A percentile compares a stretch with the other conserved stretches of the same genome.
Evolutionary conservation across 2,329 filamentous ascomycete species (phyloP).

Genomic region (Fusarium udum): DNA sequence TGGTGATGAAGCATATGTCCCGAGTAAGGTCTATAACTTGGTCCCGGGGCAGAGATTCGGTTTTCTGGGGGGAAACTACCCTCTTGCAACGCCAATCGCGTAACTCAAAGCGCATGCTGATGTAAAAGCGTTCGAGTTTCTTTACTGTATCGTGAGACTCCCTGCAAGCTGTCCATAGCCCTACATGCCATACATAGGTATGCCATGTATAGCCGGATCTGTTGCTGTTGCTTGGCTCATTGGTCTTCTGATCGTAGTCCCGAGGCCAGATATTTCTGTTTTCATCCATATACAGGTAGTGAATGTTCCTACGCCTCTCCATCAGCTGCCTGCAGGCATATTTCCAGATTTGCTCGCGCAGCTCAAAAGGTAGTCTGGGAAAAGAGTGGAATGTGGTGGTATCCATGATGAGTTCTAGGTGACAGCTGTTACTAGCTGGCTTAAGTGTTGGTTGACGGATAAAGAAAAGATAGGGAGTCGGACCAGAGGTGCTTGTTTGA

Average conservation of each 20-base stretch:
- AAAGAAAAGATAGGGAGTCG: rapidly evolving
- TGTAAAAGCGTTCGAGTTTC: neutral
- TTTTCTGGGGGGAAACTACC: neutral
- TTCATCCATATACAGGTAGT: neutral
- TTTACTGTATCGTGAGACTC: neutral
- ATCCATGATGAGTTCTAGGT: neutral
- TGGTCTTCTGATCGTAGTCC: neutral
- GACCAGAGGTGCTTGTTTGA: rapidly evolving
- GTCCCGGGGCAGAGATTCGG: neutral
- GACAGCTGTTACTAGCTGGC: neutral
- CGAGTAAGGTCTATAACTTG: neutral
- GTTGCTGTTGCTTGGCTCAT: neutral
- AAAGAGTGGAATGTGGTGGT: neutral
- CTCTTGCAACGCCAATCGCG: neutral
- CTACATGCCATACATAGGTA: neutral
- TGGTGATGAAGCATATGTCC: neutral
- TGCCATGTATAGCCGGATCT: neutral
- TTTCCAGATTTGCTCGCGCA: neutral
- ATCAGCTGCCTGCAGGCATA: rapidly evolving
- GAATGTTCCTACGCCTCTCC: rapidly evolving
- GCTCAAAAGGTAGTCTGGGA: neutral
- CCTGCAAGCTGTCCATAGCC: neutral
- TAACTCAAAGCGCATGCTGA: neutral
- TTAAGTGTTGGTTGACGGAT: rapidly evolving
- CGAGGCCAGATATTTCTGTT: neutral